A percentile compares a stretch with the other conserved stretches of the same genome.
These are phyloP conservation scores for Ogataea naganishii DNA, from an alignment of 805 yeast genomes.

Conservation along the genomic window DNA sequence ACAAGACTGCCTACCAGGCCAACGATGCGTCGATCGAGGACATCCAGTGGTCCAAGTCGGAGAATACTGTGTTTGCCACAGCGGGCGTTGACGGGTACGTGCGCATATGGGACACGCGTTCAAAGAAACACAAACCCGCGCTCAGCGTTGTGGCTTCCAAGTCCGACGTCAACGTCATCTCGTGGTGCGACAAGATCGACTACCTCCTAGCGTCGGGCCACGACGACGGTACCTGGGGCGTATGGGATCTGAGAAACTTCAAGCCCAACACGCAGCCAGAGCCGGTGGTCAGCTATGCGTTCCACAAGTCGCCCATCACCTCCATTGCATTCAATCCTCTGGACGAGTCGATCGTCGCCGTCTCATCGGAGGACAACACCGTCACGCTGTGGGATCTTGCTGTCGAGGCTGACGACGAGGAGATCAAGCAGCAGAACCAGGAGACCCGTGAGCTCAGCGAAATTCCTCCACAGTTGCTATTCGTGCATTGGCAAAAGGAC, in stretches of 20 bases:
- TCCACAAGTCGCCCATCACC: slow-evolving; percentile 91
- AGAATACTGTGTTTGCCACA: slow-evolving; percentile 90
- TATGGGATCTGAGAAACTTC: slow-evolving; percentile 93
- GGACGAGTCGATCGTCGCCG: slow-evolving; percentile 94
- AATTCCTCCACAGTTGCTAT: slow-evolving; percentile 90
- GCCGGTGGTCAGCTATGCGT: slow-evolving; percentile 91
- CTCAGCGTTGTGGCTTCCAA: slow-evolving; percentile 71
- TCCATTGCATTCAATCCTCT: slow-evolving; percentile 90
- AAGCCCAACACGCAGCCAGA: slow-evolving; percentile 47
- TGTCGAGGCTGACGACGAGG: slow-evolving; percentile 98
- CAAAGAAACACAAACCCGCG: slow-evolving; percentile 87
- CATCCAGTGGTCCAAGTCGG: slow-evolving; percentile 92
- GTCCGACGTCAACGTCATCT: slow-evolving; percentile 87
- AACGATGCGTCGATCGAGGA: slow-evolving; percentile 83
- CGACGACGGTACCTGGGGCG: slow-evolving; percentile 96
- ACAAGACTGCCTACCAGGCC: slow-evolving; percentile 67
- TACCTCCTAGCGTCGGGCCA: slow-evolving; percentile 92
- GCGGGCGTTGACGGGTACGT: slow-evolving; percentile 88
- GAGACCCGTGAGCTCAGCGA: slow-evolving; percentile 75
- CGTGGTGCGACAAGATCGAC: slow-evolving; percentile 86
- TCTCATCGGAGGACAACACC: slow-evolving; percentile 92
- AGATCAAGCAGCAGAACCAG: slow-evolving; percentile 74
- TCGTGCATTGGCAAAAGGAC: slow-evolving; percentile 97
- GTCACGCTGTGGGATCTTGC: slow-evolving; percentile 97
- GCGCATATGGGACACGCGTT: slow-evolving; percentile 95